Conservation (phyloP, 768 basidiomycete species). For the Lactarius deliciosus region DNA sequence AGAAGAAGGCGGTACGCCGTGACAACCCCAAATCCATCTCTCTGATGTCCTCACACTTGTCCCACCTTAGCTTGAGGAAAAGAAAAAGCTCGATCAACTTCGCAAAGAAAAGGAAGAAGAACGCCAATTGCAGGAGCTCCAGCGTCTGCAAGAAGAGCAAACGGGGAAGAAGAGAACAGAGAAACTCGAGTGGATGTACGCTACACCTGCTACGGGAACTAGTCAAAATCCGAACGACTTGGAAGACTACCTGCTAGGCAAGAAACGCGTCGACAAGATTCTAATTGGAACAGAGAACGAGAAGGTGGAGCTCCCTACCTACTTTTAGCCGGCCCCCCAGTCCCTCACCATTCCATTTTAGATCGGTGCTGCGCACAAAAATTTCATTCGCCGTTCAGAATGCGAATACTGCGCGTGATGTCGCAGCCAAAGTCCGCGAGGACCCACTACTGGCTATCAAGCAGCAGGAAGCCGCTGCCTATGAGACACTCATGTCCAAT, state of each 20-base stretch:
- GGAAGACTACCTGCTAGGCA: slow-evolving; percentile 95
- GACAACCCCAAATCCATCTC: not conserved
- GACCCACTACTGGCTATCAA: slow-evolving; percentile 98
- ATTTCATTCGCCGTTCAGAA: slow-evolving; percentile 95
- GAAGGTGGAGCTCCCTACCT: slow-evolving; percentile 51
- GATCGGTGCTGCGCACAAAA: slow-evolving; percentile 87
- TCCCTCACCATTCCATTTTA: slow-evolving; percentile 35
- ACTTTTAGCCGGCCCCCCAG: slow-evolving; percentile 23
- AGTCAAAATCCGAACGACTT: slow-evolving; percentile 85
- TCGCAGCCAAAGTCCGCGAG: slow-evolving; percentile 92
- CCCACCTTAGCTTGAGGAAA: slow-evolving; percentile 80
- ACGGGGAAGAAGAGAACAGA: slow-evolving; percentile 94
- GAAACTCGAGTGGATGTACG: slow-evolving; percentile 99
- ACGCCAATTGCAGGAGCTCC: slow-evolving; percentile 92
- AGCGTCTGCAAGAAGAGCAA: slow-evolving; percentile 91
- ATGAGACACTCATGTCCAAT: slow-evolving; percentile 82
- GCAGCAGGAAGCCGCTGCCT: slow-evolving; percentile 93
- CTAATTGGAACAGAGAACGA: slow-evolving; percentile 90
- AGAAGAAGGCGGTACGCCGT: slow-evolving; percentile 85
- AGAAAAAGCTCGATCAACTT: slow-evolving; percentile 96
- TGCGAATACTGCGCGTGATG: slow-evolving; percentile 85
- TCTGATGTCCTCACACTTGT: slow-evolving; percentile 8
- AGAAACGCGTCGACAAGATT: slow-evolving; percentile 97
- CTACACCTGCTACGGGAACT: slow-evolving; percentile 93
- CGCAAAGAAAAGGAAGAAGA: slow-evolving; percentile 98